A percentile compares a stretch with the other conserved stretches of the same genome.
Conservation (phyloP, 495 filamentous ascomycete genomes). For the Neurospora sp. region DNA sequence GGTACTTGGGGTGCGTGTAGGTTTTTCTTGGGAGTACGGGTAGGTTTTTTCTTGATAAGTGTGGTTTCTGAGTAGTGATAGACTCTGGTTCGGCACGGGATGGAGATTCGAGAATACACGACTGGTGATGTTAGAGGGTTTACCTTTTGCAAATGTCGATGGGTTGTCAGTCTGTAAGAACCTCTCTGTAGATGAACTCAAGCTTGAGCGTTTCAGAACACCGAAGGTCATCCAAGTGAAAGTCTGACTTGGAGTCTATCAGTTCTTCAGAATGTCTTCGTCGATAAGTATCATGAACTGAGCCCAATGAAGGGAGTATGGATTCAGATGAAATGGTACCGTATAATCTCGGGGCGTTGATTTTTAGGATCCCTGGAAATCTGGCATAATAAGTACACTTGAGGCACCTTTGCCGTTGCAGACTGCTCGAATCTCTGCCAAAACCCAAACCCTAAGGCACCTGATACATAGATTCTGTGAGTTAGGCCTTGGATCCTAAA, state of each 20-base stretch:
- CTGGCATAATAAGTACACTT: too few relatives aligned
- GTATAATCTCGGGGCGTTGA: too few relatives aligned
- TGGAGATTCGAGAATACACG: not conserved
- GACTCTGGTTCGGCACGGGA: not conserved
- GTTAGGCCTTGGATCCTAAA: too few relatives aligned
- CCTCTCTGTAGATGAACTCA: not conserved
- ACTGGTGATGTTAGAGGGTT: not conserved
- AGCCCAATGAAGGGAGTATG: not conserved
- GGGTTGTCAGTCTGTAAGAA: not conserved
- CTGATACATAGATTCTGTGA: too few relatives aligned
- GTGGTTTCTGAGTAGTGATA: not conserved
- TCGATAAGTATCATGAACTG: not conserved
- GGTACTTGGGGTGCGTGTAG: not conserved
- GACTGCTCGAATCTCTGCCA: too few relatives aligned
- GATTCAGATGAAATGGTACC: not conserved
- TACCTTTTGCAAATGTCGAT: not conserved
- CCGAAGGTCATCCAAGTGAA: not conserved
- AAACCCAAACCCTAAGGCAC: too few relatives aligned
- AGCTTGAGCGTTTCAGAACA: not conserved
- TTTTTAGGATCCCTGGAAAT: too few relatives aligned
- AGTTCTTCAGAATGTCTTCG: not conserved
- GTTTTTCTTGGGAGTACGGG: not conserved
- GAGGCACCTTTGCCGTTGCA: too few relatives aligned
- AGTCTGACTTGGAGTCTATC: not conserved
- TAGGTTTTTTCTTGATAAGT: not conserved